Conservation (phyloP, 2,329 filamentous ascomycete genomes). For the Fusarium pseudonygamai region DNA sequence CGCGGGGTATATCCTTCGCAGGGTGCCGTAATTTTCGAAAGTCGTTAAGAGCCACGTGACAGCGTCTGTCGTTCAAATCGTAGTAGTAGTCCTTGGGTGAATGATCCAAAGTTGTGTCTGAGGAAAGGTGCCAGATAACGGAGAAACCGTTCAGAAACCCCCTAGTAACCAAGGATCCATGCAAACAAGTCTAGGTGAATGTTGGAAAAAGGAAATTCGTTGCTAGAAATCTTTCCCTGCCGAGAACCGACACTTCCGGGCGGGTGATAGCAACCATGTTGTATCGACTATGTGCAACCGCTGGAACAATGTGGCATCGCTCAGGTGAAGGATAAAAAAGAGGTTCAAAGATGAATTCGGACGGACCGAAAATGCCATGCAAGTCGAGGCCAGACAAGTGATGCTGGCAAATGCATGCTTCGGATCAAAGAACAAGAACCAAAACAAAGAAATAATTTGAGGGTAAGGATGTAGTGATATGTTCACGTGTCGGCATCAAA, state of each 20-base stretch:
- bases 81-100: constrained; percentile 47
- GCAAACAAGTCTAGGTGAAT: constrained; percentile 46
- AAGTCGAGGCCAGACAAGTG: constrained; percentile 41
- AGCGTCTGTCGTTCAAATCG: constrained; percentile 49
- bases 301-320: constrained; percentile 12
- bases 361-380: constrained; percentile 45
- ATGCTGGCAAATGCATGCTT: constrained; percentile 45
- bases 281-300: not conserved
- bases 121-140: constrained; percentile 43
- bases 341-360: constrained; percentile 42
- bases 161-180: constrained; percentile 44
- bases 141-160: constrained; percentile 40
- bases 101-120: constrained; percentile 47
- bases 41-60: constrained; percentile 51
- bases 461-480: constrained; percentile 37
- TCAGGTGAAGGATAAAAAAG: constrained; percentile 36
- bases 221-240: constrained; percentile 39
- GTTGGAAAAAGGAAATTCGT: constrained; percentile 41
- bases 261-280: not conserved
- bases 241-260: constrained; percentile 7
- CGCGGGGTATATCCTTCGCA: constrained; percentile 56
- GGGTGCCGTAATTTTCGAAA: constrained; percentile 49
- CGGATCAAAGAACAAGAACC: constrained; percentile 46
- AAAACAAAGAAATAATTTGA: constrained; percentile 44
- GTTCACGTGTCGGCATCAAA: constrained; percentile 46